These are phyloP conservation scores for Pascua guehoae DNA, from an alignment of 1,284 basidiomycete genomes.

Conservation along the genomic window DNA sequence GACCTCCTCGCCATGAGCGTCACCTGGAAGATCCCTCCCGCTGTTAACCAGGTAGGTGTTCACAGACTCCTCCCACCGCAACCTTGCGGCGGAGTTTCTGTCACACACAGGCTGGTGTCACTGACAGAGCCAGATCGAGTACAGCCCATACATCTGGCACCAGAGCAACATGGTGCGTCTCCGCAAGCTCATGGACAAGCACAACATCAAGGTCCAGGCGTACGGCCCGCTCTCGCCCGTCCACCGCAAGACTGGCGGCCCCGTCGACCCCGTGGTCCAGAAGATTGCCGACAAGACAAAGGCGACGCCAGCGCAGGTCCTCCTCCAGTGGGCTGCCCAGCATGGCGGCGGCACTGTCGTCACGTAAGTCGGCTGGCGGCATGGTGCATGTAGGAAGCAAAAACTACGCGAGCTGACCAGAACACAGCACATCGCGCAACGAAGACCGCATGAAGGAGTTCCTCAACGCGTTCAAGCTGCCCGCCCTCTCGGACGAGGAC, in stretches of 20 bases:
- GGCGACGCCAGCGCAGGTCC: conserved; percentile 36
- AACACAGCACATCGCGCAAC: conserved; percentile 59
- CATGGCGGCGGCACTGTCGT: conserved; percentile 53
- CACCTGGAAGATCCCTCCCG: conserved; percentile 58
- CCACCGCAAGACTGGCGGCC: conserved; percentile 55
- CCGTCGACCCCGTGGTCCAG: conserved; percentile 56
- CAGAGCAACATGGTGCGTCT: conserved; percentile 56
- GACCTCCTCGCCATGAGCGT: conserved; percentile 64
- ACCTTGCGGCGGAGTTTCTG: too few relatives aligned
- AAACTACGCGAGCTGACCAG: background rate
- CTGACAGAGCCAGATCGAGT: conserved; percentile 60
- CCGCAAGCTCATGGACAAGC: conserved; percentile 57
- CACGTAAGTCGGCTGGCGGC: conserved; percentile 53
- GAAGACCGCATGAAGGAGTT: conserved; percentile 64
- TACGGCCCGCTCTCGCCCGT: conserved; percentile 56
- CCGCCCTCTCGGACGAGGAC: conserved; percentile 61
- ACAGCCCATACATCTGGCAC: conserved; percentile 71
- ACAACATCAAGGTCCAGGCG: conserved; percentile 64
- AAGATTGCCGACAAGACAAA: conserved; percentile 52
- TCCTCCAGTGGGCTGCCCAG: conserved; percentile 44
- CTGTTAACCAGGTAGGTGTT: conserved; percentile 66
- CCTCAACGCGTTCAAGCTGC: conserved; percentile 55
- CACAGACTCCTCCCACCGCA: too few relatives aligned
- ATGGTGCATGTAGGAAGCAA: background rate
- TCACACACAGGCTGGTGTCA: background rate